Evolutionary conservation across 257 asterid species (phyloP), one percentile per base, ranked within the genome.

Genomic region (Solanum acaule): DNA sequence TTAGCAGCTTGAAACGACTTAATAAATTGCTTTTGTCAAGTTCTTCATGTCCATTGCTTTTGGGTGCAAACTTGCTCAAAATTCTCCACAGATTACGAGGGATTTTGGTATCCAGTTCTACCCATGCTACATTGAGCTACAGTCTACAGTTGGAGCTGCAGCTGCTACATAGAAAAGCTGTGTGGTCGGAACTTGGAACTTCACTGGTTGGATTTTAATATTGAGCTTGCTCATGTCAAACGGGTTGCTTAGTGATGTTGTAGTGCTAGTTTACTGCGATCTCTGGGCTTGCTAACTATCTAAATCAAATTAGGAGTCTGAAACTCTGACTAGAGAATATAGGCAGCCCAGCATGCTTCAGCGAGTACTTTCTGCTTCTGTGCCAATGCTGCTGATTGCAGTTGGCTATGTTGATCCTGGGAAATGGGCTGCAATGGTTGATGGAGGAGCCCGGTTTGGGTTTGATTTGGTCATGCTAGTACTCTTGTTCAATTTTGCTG

Each of bases 391-490:
- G 86, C 95, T 95, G 91, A 88, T 97, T 89, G 95, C 98, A 87
- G 88, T 95, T 76, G 92, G 98, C 93, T 96, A 97, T 92, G 92
- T 97, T 59, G 99, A 95, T 90, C 99, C 99, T 87, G 99, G 99
- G 87, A 97, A 97, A 91, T 97, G 98, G 99, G 98, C 98, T 44
- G 95, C 95, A 85, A 91, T 95, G 86, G 92, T 96, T 71, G 99
- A 97, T 90, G 98, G 98, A 23, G 99, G 99, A 49, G 95, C 98
- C 63, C 98, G 94, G 52, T 93, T 94, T 83, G 99, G 99, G 52
- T 89, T 88, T 89, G 99, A 97, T 90, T 89, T 95, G 90, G 90
- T 91, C 85, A 89, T 92, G 22, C 90, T 93, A 52, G 88, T 94
- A 90, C 94, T 97, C 77, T 61, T 92, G 52, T 92, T 96, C 86